Conservation (phyloP, 2,329 filamentous ascomycete species). For the Rhinocladiella mackenziei region DNA sequence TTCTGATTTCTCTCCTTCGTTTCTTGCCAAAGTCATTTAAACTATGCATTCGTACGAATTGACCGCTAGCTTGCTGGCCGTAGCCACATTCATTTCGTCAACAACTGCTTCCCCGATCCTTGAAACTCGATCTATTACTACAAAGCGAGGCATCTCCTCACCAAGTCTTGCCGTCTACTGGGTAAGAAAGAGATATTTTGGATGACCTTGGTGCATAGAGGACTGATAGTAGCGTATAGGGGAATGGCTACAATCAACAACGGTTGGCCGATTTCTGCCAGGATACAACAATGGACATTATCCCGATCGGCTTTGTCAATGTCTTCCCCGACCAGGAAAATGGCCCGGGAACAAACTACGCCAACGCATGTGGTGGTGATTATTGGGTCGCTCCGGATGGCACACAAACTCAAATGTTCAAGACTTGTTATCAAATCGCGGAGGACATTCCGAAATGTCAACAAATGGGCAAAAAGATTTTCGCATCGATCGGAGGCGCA, state of each 20-base stretch:
- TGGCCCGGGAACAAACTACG: conserved; percentile 53
- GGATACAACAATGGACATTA: conserved; percentile 51
- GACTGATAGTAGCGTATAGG: conserved; percentile 34
- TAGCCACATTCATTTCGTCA: conserved; percentile 24
- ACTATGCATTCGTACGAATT: conserved; percentile 22
- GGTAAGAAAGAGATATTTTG: conserved; percentile 34
- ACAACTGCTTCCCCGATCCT: conserved; percentile 36
- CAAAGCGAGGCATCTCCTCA: conserved; percentile 1
- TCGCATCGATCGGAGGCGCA: conserved; percentile 68
- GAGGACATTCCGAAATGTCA: conserved; percentile 58
- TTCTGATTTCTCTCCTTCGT: conserved; percentile 16
- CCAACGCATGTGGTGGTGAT: conserved; percentile 48
- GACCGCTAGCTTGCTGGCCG: conserved; percentile 25
- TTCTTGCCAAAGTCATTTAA: conserved; percentile 3
- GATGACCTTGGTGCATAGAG: conserved; percentile 16
- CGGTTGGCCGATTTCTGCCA: conserved; percentile 50
- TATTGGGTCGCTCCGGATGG: conserved; percentile 36
- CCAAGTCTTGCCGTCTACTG: conserved; percentile 53
- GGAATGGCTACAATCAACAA: conserved; percentile 50
- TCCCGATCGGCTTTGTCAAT: conserved; percentile 55
- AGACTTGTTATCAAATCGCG: conserved; percentile 42
- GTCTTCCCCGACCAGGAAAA: conserved; percentile 46
- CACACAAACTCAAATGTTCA: conserved; percentile 40
- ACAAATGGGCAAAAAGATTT: conserved; percentile 62
- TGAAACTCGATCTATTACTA: conserved; percentile 32